Evolutionary conservation across 345 rosid species (phyloP).

Genomic region (Sonneratia caseolaris): DNA sequence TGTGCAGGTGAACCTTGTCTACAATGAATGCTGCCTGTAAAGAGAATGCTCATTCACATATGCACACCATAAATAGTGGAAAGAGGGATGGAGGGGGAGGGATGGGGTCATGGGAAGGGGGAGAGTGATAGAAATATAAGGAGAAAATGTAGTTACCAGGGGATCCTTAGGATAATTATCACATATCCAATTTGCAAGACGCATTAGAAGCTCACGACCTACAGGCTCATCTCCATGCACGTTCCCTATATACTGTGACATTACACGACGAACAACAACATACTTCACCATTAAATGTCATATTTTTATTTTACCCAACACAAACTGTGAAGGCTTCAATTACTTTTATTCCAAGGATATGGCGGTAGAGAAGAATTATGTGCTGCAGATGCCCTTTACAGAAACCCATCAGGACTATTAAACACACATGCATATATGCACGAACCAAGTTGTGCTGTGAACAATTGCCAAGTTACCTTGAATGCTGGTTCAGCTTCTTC

Average conservation of each 20-base stretch:
- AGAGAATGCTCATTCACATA: slow-evolving; percentile 11
- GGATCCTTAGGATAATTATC: slow-evolving; percentile 68
- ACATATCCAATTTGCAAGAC: slow-evolving; percentile 90
- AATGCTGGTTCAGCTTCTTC: slow-evolving; percentile 93
- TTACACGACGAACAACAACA: not conserved
- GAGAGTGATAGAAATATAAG: not conserved
- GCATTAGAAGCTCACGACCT: slow-evolving; percentile 73
- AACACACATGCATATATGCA: not conserved
- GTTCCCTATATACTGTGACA: slow-evolving; percentile 75
- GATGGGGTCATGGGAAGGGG: not conserved
- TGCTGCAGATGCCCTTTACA: not conserved
- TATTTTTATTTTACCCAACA: not conserved
- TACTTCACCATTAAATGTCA: not conserved
- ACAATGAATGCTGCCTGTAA: slow-evolving; percentile 66
- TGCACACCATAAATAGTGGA: not conserved
- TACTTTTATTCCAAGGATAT: not conserved
- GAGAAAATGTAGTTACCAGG: slow-evolving; percentile 40
- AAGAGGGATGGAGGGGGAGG: not conserved
- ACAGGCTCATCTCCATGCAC: slow-evolving; percentile 97
- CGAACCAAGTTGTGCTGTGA: not conserved
- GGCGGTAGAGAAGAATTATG: not conserved
- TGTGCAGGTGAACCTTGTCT: slow-evolving; percentile 80
- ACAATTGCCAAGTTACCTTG: slow-evolving; percentile 41
- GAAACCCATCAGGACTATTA: not conserved
- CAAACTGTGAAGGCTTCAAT: not conserved